These are phyloP conservation scores for Cystoisospora suis DNA, from an alignment of 169 alveolate genomes.

Conservation along the genomic window DNA sequence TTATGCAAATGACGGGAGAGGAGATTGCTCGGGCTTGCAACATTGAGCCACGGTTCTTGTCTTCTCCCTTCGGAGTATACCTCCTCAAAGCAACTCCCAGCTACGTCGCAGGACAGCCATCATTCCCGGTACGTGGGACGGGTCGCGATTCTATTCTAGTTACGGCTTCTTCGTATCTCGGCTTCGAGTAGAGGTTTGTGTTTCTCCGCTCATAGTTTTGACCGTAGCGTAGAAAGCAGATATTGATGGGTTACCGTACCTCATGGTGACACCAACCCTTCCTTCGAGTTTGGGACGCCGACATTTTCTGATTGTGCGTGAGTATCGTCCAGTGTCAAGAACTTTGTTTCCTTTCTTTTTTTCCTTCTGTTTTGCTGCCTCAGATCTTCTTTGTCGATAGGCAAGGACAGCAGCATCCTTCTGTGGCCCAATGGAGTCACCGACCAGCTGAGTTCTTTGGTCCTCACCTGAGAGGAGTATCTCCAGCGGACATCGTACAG, in stretches of 20 bases:
- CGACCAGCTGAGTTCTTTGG: background rate
- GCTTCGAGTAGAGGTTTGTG: no score
- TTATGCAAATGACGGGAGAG: background rate
- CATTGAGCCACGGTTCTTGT: background rate
- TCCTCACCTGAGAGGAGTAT: background rate
- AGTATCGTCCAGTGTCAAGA: no score
- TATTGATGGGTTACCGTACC: no score
- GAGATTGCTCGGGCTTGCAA: constrained; percentile 3
- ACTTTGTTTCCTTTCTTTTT: no score
- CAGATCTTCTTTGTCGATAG: background rate
- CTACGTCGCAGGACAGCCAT: background rate
- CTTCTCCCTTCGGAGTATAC: constrained; percentile 13
- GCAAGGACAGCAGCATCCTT: background rate
- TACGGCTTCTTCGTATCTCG: no score
- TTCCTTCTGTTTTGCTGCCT: background rate
- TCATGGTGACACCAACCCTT: no score
- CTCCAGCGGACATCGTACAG: background rate
- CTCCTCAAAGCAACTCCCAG: background rate
- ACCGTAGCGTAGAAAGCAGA: no score
- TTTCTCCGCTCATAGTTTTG: no score
- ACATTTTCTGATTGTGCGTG: no score
- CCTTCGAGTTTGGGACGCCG: no score
- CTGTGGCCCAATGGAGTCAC: background rate
- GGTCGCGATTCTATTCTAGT: no score
- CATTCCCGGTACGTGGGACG: constrained; percentile 17